These are phyloP conservation scores for Crithidia sp. DNA, from an alignment of 208 protist species.

Conservation along the genomic window DNA sequence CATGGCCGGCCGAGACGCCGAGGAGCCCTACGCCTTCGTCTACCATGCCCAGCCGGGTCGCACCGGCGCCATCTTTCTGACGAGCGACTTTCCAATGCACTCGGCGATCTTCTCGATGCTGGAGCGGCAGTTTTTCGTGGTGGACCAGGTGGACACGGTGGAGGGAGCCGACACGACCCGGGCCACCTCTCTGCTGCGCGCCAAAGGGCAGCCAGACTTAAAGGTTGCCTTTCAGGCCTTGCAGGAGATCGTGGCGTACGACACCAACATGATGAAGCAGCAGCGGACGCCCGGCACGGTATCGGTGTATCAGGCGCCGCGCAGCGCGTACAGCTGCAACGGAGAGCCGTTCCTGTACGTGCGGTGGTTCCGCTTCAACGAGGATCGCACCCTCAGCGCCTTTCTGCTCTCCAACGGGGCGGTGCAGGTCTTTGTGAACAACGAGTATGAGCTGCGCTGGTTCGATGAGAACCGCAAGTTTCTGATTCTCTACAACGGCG, in stretches of 20 bases:
- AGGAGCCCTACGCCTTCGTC: slow-evolving; percentile 70
- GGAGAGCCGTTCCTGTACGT: slow-evolving; percentile 84
- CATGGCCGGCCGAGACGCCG: not conserved
- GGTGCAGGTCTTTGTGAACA: slow-evolving; percentile 82
- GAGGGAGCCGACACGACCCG: slow-evolving; percentile 56
- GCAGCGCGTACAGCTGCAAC: slow-evolving; percentile 63
- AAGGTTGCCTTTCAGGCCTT: slow-evolving; percentile 59
- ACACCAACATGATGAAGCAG: slow-evolving; percentile 85
- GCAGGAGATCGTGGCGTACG: slow-evolving; percentile 74
- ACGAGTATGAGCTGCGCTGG: slow-evolving; percentile 88
- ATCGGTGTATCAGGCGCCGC: slow-evolving; percentile 78
- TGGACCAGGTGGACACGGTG: slow-evolving; percentile 66
- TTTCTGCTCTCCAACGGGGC: slow-evolving; percentile 89
- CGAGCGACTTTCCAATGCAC: slow-evolving; percentile 74
- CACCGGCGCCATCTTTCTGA: slow-evolving; percentile 83
- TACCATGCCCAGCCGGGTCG: slow-evolving; percentile 88
- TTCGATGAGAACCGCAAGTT: slow-evolving; percentile 86
- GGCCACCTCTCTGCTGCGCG: slow-evolving; percentile 54
- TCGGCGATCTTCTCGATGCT: slow-evolving; percentile 83
- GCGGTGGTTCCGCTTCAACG: slow-evolving; percentile 88
- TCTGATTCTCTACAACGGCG: slow-evolving; percentile 79
- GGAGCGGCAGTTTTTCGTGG: slow-evolving; percentile 82
- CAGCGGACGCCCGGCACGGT: slow-evolving; percentile 81
- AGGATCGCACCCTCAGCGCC: slow-evolving; percentile 61
- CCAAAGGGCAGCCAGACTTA: slow-evolving; percentile 52